Conservation (phyloP, 2,329 filamentous ascomycete species). For the Dactylellina drechsleri region DNA sequence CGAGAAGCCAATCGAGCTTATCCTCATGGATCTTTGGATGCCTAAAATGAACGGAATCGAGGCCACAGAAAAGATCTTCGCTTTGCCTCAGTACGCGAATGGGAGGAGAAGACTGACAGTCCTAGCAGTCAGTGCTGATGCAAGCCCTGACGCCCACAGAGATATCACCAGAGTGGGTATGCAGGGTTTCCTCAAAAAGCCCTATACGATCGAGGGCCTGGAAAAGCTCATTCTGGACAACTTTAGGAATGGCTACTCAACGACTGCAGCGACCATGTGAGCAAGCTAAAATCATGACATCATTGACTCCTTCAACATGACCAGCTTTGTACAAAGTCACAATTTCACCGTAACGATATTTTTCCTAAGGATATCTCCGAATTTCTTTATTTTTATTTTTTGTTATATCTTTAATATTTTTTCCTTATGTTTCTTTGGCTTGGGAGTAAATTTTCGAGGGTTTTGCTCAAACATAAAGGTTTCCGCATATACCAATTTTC, state of each 20-base stretch:
- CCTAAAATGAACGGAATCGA: constrained; percentile 78
- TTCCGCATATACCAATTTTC: constrained; percentile 47
- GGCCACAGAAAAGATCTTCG: constrained; percentile 72
- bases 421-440: constrained; percentile 25
- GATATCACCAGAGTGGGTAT: constrained; percentile 72
- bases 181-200: constrained; percentile 76
- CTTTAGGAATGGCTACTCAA: constrained; percentile 41
- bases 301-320: neutral
- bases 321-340: constrained; percentile 28
- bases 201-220: constrained; percentile 72
- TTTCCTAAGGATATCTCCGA: neutral
- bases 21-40: constrained; percentile 83
- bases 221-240: constrained; percentile 69
- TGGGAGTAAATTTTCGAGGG: constrained; percentile 35
- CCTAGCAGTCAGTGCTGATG: constrained; percentile 74
- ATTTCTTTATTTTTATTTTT: constrained; percentile 11
- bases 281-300: neutral
- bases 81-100: constrained; percentile 63
- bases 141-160: constrained; percentile 72
- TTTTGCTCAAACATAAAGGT: constrained; percentile 50
- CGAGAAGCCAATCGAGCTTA: constrained; percentile 67
- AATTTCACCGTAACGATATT: constrained; percentile 27
- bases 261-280: constrained; percentile 44
- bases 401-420: constrained; percentile 8
- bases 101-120: constrained; percentile 62